Base-by-base conservation (phyloP, 164 flowering plant genomes). In the Aristolochia fimbriata region DNA sequence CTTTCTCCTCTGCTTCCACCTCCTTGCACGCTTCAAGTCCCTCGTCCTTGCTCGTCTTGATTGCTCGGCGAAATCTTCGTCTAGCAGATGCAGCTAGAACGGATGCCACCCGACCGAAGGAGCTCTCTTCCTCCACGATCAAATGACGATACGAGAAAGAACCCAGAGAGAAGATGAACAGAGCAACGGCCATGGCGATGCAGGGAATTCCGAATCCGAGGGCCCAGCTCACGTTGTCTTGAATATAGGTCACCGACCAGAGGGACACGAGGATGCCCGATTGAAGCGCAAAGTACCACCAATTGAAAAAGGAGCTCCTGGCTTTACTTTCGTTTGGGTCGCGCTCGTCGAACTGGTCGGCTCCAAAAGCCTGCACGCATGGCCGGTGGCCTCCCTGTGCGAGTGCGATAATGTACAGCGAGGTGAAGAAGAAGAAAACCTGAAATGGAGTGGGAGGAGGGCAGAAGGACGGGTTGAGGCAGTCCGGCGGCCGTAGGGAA, bases 351-450 rank as follows among this genome's bases (percentile, higher is more conserved):
- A 80, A 80, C 50, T 83, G 87, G 64, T 83, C 83, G 0, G 87
- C 85, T 17, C 87, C 84, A 66, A 83, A 83, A 30, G 55, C 55
- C 10, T 52, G 55, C 16, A 52, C 30, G 8, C 83, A 83, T 12
- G 87, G 81, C 49, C 77, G 78, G 59, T 80, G 83, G 46, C 83
- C 83, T 21, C 79, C 78, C 67, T 78, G 81, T 0, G 72, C 91
- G 45, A 85, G 21, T 25, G 91, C 82, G 15, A 81, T 80, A 22
- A 81, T 54, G 68, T 83, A 83, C 31, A 83, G 58, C 1, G 86
- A 69, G 43, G 67, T 47, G 67, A 78, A 81, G 76, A 83, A 83
- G 51, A 81, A 54, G 23, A 74, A 14, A 13, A 77, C 51, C 68
- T 71, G 75, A 43, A 71, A 37, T 27, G 58, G 50, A 53, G 72